Conservation (phyloP, 1,284 basidiomycete genomes). For the Malassezia brasiliensis region DNA sequence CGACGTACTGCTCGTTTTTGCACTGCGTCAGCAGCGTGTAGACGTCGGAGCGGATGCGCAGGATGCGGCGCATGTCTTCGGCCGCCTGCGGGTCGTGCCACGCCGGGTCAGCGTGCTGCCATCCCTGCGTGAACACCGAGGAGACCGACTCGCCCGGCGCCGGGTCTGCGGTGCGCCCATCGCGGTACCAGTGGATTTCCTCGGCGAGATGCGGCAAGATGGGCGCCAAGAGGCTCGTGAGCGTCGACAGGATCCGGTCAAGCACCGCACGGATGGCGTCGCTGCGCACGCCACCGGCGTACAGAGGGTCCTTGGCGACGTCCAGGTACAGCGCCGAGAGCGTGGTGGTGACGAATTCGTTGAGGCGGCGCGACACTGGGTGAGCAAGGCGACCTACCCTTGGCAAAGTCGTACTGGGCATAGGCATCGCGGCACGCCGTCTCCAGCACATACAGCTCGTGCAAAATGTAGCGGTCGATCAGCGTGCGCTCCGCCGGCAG, state of each 20-base stretch:
- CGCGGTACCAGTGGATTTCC: constrained; percentile 61
- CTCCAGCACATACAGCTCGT: constrained; percentile 69
- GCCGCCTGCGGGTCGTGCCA: constrained; percentile 9
- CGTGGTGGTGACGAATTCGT: constrained; percentile 50
- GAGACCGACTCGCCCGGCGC: constrained; percentile 10
- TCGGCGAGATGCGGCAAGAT: constrained; percentile 84
- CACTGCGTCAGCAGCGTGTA: constrained; percentile 8
- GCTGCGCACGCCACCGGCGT: constrained; percentile 57
- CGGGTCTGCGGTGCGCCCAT: constrained; percentile 28
- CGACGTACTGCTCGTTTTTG: background rate
- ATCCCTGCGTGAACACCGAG: constrained; percentile 35
- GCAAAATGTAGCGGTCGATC: constrained; percentile 63
- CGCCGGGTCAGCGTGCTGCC: constrained; percentile 19
- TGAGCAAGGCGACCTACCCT: constrained; percentile 55
- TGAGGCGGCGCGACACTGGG: constrained; percentile 49
- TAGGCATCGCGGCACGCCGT: constrained; percentile 61
- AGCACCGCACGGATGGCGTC: constrained; percentile 63
- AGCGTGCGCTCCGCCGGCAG: background rate
- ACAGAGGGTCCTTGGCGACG: constrained; percentile 79
- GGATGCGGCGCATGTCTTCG: background rate
- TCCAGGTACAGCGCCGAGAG: constrained; percentile 71
- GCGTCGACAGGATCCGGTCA: constrained; percentile 61
- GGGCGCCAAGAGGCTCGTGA: constrained; percentile 69
- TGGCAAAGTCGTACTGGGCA: constrained; percentile 67
- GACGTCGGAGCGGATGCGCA: constrained; percentile 6